These are phyloP conservation scores for Limnanthes douglasii DNA, from an alignment of 345 rosid genomes.

Conservation along the genomic window DNA sequence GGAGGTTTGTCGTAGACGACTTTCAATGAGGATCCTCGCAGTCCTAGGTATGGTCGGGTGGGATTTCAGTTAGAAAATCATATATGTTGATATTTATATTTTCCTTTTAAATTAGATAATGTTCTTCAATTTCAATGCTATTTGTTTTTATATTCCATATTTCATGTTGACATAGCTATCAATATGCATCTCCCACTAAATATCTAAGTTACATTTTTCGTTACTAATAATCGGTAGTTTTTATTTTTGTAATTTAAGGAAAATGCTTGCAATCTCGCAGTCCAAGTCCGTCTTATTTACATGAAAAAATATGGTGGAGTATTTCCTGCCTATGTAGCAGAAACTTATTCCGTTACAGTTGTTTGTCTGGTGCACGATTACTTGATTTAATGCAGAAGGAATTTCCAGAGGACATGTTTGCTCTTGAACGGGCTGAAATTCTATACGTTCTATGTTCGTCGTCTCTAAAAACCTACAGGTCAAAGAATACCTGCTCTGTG, in stretches of 20 bases:
- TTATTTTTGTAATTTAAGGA: slow-evolving; percentile 59
- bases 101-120: too few species aligned
- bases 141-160: not conserved
- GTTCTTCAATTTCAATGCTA: too few species aligned
- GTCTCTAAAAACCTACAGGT: slow-evolving; percentile 29
- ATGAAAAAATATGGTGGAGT: slow-evolving; percentile 45
- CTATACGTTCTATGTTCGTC: slow-evolving; percentile 57
- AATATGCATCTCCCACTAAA: too few species aligned
- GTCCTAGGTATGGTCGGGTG: slow-evolving; percentile 48
- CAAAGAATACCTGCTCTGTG: slow-evolving; percentile 44
- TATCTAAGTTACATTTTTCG: slow-evolving; percentile 7
- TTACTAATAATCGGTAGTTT: slow-evolving; percentile 7
- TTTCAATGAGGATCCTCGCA: slow-evolving; percentile 33
- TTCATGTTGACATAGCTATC: too few species aligned
- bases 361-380: slow-evolving; percentile 20
- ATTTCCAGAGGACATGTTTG: slow-evolving; percentile 36
- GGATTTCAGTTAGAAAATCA: too few species aligned
- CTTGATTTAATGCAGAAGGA: slow-evolving; percentile 60
- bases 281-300: slow-evolving; percentile 44
- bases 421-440: slow-evolving; percentile 50
- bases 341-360: slow-evolving; percentile 17
- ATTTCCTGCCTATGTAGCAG: slow-evolving; percentile 31
- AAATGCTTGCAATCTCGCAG: slow-evolving; percentile 39
- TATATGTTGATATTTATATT: too few species aligned
- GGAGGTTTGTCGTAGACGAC: slow-evolving; percentile 57